phyloP scores from a whole-genome alignment of 2,329 filamentous ascomycete genomes.

The Ascochyta clinopodiicola region DNA sequence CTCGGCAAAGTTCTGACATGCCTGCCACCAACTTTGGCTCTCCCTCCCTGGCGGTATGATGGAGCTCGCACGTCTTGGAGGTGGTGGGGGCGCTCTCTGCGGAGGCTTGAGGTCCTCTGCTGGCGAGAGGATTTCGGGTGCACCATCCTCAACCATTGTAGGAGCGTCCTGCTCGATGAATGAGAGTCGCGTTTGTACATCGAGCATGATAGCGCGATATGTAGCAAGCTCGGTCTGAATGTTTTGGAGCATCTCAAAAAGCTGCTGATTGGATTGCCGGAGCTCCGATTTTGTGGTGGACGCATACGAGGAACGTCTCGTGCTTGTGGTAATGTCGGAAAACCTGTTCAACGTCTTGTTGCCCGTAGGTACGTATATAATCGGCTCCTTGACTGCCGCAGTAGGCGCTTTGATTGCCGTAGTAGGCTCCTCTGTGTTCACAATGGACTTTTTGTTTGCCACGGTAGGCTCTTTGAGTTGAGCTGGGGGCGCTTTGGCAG shows the following conservation, averaged over 20 bases:
- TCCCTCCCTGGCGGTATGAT: conserved; percentile 2
- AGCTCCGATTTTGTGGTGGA: conserved; percentile 38
- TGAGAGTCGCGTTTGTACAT: conserved; percentile 38
- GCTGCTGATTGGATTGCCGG: conserved; percentile 32
- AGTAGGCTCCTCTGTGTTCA: neutral
- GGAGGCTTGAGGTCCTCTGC: conserved; percentile 19
- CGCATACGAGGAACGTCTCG: conserved; percentile 29
- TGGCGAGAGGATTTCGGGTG: conserved; percentile 14
- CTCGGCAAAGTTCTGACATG: conserved; percentile 35
- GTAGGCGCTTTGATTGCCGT: neutral
- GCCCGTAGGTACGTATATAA: neutral
- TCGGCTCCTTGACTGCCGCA: neutral
- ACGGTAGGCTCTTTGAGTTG: neutral
- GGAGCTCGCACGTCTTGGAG: conserved; percentile 7
- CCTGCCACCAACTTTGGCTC: conserved; percentile 33
- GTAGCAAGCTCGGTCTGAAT: conserved; percentile 36
- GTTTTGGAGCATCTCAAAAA: conserved; percentile 39
- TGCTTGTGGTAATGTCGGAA: conserved; percentile 13
- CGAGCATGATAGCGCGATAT: conserved; percentile 35
- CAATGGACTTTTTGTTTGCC: neutral
- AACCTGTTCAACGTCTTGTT: conserved; percentile 15
- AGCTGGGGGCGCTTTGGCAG: conserved; percentile 2
- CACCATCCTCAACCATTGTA: conserved; percentile 14
- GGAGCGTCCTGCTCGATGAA: conserved; percentile 33
- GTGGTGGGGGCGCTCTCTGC: conserved; percentile 11